Evolutionary conservation across 2,329 filamentous ascomycete species (phyloP).

Genomic region (Myriosclerotinia scirpicola): DNA sequence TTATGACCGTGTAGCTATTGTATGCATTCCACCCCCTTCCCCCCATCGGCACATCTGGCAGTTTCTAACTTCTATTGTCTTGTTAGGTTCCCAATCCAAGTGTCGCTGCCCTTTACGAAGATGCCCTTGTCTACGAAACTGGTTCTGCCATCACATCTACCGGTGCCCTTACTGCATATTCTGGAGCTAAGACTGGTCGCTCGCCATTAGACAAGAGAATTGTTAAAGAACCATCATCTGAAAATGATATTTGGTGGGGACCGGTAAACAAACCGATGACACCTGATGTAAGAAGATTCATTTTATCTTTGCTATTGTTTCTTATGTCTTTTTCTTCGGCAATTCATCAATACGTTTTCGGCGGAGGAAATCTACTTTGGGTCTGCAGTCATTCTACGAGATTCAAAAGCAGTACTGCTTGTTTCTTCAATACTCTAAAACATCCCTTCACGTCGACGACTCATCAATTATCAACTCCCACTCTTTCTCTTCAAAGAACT

Average conservation of each 20-base stretch:
- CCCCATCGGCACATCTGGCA: conserved; percentile 14
- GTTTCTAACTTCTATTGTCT: conserved; percentile 21
- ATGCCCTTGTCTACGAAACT: conserved; percentile 96
- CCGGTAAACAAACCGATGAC: conserved; percentile 99
- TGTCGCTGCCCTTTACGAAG: conserved; percentile 95
- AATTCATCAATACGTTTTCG: conserved; percentile 4
- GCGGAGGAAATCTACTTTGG: not conserved
- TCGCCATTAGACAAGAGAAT: conserved; percentile 97
- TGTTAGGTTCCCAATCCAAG: conserved; percentile 73
- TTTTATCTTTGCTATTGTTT: not conserved
- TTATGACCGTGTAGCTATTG: conserved; percentile 97
- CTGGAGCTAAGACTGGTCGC: conserved; percentile 94
- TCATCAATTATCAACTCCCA: not conserved
- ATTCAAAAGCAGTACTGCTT: not conserved
- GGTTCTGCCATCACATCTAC: conserved; percentile 96
- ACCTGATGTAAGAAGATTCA: conserved; percentile 72
- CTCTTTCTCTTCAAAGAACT: not conserved
- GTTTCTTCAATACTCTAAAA: not conserved
- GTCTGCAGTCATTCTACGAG: not conserved
- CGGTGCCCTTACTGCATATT: conserved; percentile 95
- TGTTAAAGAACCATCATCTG: conserved; percentile 84
- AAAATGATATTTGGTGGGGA: conserved; percentile 79
- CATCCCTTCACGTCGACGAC: not conserved
- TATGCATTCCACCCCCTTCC: conserved; percentile 53
- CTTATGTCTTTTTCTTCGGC: not conserved